Evolutionary conservation across 2,329 filamentous ascomycete species (phyloP).

Genomic region (Phialocephala sp.): DNA sequence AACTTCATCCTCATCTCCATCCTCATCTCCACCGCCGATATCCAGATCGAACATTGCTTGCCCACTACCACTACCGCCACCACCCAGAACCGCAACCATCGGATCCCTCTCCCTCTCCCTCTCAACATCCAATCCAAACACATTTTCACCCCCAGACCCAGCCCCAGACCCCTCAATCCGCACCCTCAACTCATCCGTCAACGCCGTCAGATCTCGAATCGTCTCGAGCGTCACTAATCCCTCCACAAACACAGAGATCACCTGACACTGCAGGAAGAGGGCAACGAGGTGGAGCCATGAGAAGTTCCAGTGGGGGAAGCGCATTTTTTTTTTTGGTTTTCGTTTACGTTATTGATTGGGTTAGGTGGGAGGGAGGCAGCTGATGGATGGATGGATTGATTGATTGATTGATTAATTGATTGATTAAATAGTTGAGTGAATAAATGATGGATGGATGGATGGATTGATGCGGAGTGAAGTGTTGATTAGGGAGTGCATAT

Average conservation of each 20-base stretch:
- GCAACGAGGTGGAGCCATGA: background rate
- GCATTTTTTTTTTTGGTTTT: background rate
- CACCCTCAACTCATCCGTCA: conserved; percentile 26
- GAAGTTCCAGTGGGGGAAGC: background rate
- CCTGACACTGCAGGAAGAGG: background rate
- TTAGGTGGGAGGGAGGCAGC: no score
- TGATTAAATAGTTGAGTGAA: no score
- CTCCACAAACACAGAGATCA: background rate
- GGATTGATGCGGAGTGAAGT: no score
- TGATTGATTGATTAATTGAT: no score
- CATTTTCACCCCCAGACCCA: background rate
- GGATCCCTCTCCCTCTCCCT: conserved; percentile 10
- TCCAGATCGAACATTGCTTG: background rate
- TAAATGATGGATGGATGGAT: no score
- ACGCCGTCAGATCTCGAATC: conserved; percentile 31
- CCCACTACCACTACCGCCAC: background rate
- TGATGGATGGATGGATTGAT: no score
- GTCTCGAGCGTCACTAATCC: conserved; percentile 31
- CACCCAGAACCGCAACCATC: conserved; percentile 13
- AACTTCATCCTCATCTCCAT: conserved; percentile 28
- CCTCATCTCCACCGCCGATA: conserved; percentile 13
- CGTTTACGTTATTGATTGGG: background rate
- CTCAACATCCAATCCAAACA: conserved; percentile 11
- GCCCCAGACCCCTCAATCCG: conserved; percentile 11
- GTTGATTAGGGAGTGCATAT: background rate